A percentile compares a stretch with the other conserved stretches of the same genome.
Conservation (phyloP, 306 rosid genomes). For the Vigna nakashimae region DNA sequence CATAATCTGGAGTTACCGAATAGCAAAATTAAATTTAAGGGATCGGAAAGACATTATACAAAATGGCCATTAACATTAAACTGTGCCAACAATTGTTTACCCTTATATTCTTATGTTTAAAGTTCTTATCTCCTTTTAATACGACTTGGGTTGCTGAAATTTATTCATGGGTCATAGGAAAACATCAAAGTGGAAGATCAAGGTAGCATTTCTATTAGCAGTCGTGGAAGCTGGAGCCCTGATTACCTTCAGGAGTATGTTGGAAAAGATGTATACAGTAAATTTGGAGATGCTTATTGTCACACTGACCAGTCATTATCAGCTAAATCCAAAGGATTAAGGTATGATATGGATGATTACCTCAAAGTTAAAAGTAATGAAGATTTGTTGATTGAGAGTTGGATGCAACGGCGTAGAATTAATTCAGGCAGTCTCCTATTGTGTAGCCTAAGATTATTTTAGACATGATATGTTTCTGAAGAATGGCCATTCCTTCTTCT, state of each 20-base stretch:
- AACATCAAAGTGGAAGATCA: constrained; percentile 46
- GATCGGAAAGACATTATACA: constrained; percentile 7
- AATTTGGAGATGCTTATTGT: constrained; percentile 49
- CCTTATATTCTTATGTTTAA: not conserved
- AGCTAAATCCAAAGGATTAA: constrained; percentile 53
- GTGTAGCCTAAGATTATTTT: constrained; percentile 63
- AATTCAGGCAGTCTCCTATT: constrained; percentile 70
- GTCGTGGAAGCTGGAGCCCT: constrained; percentile 95
- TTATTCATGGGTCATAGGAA: constrained; percentile 53
- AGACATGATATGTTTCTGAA: constrained; percentile 37
- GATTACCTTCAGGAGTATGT: constrained; percentile 54
- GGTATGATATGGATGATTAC: constrained; percentile 73
- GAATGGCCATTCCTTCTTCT: not conserved
- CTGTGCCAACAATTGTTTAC: not conserved
- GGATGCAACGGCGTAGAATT: constrained; percentile 70
- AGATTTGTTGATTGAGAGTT: constrained; percentile 69
- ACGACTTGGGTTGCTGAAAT: constrained; percentile 29
- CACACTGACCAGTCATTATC: constrained; percentile 43
- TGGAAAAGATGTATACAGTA: constrained; percentile 54
- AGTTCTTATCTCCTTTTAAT: constrained; percentile 16
- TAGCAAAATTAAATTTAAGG: constrained; percentile 4
- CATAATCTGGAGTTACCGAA: constrained; percentile 12
- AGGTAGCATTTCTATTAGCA: constrained; percentile 64
- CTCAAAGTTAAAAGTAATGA: constrained; percentile 65
- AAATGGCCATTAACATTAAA: not conserved